These are phyloP conservation scores for Cryptococcus sp. DNA, from an alignment of 1,284 basidiomycete species.

Conservation along the genomic window DNA sequence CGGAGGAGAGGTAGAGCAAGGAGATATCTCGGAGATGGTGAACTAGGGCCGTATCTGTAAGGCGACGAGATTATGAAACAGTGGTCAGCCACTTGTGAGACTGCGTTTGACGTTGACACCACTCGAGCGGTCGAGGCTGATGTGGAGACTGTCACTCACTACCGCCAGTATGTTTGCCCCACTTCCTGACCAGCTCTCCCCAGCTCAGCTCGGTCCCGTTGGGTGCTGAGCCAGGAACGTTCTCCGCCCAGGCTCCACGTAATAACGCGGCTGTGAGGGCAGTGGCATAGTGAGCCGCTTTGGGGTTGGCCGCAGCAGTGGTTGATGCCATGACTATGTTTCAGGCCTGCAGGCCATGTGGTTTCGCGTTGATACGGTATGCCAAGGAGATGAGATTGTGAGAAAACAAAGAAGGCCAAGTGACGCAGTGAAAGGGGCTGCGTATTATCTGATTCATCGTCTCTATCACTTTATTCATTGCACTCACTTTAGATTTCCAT, in stretches of 20 bases:
- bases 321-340: too few relatives aligned
- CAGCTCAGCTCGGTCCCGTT: conserved; percentile 66
- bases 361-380: too few relatives aligned
- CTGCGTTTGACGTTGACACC: too few relatives aligned
- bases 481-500: not conserved
- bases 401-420: not conserved
- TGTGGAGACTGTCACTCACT: conserved; percentile 49
- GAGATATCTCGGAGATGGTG: conserved; percentile 48
- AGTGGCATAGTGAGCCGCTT: conserved; percentile 46
- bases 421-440: too few relatives aligned
- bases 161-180: conserved; percentile 76
- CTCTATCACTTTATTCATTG: not conserved
- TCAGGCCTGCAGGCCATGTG: too few relatives aligned
- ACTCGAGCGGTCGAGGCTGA: not conserved
- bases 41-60: conserved; percentile 20
- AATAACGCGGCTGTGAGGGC: conserved; percentile 46
- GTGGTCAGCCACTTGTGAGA: not conserved
- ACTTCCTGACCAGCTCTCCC: conserved; percentile 80
- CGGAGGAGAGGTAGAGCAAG: conserved; percentile 42
- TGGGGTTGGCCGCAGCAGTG: conserved; percentile 22
- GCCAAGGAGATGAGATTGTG: not conserved
- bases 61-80: not conserved
- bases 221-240: conserved; percentile 63
- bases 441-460: too few relatives aligned
- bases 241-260: conserved; percentile 48